Evolutionary conservation across 2,329 filamentous ascomycete species (phyloP).

Genomic region (Orbilia javanica): DNA sequence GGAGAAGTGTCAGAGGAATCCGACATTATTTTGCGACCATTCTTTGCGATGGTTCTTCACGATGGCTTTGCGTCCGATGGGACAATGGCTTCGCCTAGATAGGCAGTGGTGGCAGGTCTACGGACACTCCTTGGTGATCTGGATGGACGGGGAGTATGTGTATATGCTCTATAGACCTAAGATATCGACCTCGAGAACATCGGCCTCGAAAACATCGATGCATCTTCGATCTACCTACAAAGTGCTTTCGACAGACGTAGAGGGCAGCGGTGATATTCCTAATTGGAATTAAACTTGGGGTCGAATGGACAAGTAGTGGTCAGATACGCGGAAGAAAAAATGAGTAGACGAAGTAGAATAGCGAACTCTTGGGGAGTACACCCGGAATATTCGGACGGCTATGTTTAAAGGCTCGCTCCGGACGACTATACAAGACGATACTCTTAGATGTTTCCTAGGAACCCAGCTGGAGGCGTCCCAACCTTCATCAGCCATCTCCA

Average conservation of each 20-base stretch:
- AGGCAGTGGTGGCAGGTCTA: too few relatives aligned
- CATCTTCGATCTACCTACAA: too few relatives aligned
- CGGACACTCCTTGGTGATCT: background rate
- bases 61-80: background rate
- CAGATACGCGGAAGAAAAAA: background rate
- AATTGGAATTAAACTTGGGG: too few relatives aligned
- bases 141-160: background rate
- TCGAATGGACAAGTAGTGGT: background rate
- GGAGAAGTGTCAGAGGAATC: slow-evolving; percentile 59
- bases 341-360: background rate
- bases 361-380: background rate
- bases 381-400: background rate
- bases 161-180: background rate
- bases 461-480: slow-evolving; percentile 30
- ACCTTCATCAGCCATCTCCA: slow-evolving; percentile 35
- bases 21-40: slow-evolving; percentile 27
- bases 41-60: background rate
- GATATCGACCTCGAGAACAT: too few relatives aligned
- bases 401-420: background rate
- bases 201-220: too few relatives aligned
- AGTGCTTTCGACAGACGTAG: too few relatives aligned
- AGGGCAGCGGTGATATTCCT: too few relatives aligned
- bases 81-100: background rate
- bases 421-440: background rate
- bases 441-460: background rate